Percentiles rank a stretch among this genome's conserved stretches.
phyloP scores from a whole-genome alignment of 768 basidiomycete species.

The Xerocomellus intermedius region DNA sequence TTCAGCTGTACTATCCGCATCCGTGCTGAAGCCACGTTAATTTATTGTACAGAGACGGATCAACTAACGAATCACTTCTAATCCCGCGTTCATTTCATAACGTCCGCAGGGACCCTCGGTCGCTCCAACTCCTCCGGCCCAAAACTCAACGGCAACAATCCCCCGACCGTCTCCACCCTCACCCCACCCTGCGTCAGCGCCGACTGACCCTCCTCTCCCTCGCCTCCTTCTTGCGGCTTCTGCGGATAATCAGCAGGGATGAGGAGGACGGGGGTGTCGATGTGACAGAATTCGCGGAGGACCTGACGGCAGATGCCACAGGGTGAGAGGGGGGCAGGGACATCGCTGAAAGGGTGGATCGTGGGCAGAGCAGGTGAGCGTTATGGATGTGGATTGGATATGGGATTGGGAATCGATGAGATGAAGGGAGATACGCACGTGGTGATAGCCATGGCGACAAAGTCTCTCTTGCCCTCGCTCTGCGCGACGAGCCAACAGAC shows the following conservation, averaged over 20 bases:
- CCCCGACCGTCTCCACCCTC: slow-evolving; percentile 65
- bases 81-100: background rate
- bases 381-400: background rate
- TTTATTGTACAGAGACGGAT: too few species aligned
- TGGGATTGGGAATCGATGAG: too few species aligned
- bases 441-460: slow-evolving; percentile 76
- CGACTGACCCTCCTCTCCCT: slow-evolving; percentile 25
- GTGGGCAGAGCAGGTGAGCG: background rate
- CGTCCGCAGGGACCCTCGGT: slow-evolving; percentile 29
- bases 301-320: slow-evolving; percentile 96
- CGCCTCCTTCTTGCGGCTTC: slow-evolving; percentile 11
- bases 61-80: background rate
- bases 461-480: slow-evolving; percentile 77
- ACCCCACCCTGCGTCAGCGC: slow-evolving; percentile 36
- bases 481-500: slow-evolving; percentile 27
- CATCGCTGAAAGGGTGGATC: slow-evolving; percentile 51
- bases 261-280: slow-evolving; percentile 69
- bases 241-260: slow-evolving; percentile 64
- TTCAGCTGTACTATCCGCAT: too few species aligned
- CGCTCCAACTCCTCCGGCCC: slow-evolving; percentile 79
- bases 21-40: too few species aligned
- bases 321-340: slow-evolving; percentile 67
- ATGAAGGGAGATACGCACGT: slow-evolving; percentile 47
- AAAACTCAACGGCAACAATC: slow-evolving; percentile 82
- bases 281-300: slow-evolving; percentile 79